Base-by-base conservation (phyloP, 331 rosid species). In the Dryas integrifolia region DNA sequence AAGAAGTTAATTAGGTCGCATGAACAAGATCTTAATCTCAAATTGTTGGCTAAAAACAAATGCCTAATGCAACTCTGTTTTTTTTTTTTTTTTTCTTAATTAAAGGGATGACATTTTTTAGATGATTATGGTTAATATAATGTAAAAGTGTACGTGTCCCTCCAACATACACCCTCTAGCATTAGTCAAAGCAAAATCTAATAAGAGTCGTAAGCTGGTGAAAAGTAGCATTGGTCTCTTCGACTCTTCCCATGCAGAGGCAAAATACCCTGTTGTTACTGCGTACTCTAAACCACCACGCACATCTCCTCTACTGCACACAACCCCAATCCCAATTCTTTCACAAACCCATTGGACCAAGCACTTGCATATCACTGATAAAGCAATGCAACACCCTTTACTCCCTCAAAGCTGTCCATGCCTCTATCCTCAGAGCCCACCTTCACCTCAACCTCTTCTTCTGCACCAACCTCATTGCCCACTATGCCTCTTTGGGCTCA, bases 401-500 rank as follows among this genome's bases (percentile, higher is more conserved):
- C 59, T 70, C 82, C 49, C 76, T 84, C 56, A 77, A 84, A 67
- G 65, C 71, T 62, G 69, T 84, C 2, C 87, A 84, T 40, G 76
- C 83, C 18, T 77, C 71, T 44, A 67, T 84, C 72, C 45, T 80
- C 51, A 80, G 58, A 53, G 58, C 81, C 35, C 59, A 84, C 45
- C 87, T 77, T 72, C 78, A 60, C 58, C 73, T 80, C 43, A 77
- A 75, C 62, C 72, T 78, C 60, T 81, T 81, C 77, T 77, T 79
- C 53, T 69, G 73, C 84, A 85, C 88, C 65, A 81, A 80, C 60
- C 86, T 85, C 38, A 60, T 81, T 11, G 68, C 82, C 35, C 86
- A 65, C 5, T 85, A 85, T 16, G 59, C 74, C 13, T 76, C 82
- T 16, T 49, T 85, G 15, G 82, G 88, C 38, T 79, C 82, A 41